These are phyloP conservation scores for Neurospora terricola DNA, from an alignment of 495 filamentous ascomycete species.

Conservation along the genomic window DNA sequence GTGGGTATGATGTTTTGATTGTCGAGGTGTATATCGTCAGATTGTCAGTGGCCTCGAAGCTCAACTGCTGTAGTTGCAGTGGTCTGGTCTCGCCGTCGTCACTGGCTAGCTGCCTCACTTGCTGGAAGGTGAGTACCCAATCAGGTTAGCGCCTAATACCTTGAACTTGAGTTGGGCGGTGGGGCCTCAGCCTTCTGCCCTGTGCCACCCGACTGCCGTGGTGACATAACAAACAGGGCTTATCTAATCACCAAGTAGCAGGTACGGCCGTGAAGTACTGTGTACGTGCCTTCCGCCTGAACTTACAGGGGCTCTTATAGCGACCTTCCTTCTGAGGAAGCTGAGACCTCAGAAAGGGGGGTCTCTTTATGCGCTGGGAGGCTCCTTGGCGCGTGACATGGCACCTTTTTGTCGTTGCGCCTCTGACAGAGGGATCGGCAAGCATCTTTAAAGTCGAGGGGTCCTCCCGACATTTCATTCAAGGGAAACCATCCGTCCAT, in stretches of 20 bases:
- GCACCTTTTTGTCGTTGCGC: neutral
- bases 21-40: neutral
- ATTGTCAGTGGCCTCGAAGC: neutral
- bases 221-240: neutral
- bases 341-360: neutral
- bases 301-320: neutral
- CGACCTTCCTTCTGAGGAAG: neutral
- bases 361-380: neutral
- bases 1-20: conserved; percentile 5
- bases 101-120: conserved; percentile 24
- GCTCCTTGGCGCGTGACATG: conserved; percentile 5
- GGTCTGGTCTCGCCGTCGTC: conserved; percentile 18
- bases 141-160: conserved; percentile 11
- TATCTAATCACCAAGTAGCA: neutral
- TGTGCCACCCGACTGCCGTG: neutral
- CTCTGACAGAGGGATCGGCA: neutral
- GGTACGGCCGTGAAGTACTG: neutral
- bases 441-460: conserved; percentile 2
- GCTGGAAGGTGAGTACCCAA: conserved; percentile 20
- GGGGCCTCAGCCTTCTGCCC: neutral
- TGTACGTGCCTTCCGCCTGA: neutral
- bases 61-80: neutral
- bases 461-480: conserved; percentile 3
- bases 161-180: conserved; percentile 1
- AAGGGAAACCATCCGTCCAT: conserved; percentile 8